A percentile compares a stretch with the other conserved stretches of the same genome.
These are phyloP conservation scores for Ceriops decandra DNA, from an alignment of 345 rosid species.

Conservation along the genomic window DNA sequence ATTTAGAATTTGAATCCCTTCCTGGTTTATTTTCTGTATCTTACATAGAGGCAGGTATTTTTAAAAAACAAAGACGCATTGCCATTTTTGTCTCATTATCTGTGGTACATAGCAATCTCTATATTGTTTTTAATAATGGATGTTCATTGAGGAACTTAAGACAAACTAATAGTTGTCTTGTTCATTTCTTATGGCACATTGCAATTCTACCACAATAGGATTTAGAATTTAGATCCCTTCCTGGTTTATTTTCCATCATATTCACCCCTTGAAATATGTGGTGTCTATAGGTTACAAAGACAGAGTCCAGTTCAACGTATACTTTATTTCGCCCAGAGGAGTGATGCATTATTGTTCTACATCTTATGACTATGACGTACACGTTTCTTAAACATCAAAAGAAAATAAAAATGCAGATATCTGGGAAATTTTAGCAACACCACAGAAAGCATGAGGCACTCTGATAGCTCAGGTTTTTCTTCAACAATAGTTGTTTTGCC, in stretches of 20 bases:
- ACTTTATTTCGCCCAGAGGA: constrained; percentile 53
- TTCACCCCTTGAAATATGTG: neutral
- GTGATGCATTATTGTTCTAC: constrained; percentile 18
- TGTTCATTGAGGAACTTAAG: too few species aligned
- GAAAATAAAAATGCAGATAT: neutral
- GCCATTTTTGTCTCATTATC: neutral
- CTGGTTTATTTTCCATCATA: neutral
- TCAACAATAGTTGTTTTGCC: neutral
- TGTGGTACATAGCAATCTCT: neutral
- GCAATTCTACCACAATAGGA: neutral
- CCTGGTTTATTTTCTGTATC: neutral
- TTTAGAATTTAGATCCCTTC: neutral
- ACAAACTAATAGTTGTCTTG: too few species aligned
- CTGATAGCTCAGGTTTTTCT: neutral
- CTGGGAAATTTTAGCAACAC: constrained; percentile 1
- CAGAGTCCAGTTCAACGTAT: constrained; percentile 60
- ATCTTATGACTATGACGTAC: neutral
- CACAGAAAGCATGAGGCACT: constrained; percentile 23
- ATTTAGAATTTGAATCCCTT: neutral
- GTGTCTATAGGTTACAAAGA: constrained; percentile 54
- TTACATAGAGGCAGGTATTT: neutral
- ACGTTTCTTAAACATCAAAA: too few species aligned
- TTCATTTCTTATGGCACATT: neutral
- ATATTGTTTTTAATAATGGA: too few species aligned
- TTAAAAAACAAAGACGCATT: neutral